These are phyloP conservation scores for Fusarium poae DNA, from an alignment of 2,329 filamentous ascomycete species.

Conservation along the genomic window DNA sequence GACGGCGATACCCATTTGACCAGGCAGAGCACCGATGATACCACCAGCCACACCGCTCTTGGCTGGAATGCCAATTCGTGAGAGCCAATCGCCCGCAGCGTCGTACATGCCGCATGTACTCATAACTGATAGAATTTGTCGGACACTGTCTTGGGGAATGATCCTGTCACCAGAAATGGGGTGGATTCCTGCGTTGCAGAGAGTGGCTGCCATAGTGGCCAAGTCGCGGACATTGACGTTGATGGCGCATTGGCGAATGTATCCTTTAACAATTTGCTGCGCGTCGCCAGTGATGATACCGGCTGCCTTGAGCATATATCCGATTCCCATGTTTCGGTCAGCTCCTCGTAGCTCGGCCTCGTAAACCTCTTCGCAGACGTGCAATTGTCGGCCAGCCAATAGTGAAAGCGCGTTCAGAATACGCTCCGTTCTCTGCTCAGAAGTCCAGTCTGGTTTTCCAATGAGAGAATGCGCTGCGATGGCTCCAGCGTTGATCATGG, in stretches of 20 bases:
- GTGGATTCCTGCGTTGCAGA: conserved; percentile 55
- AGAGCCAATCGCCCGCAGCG: conserved; percentile 57
- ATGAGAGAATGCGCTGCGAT: conserved; percentile 54
- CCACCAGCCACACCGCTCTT: conserved; percentile 55
- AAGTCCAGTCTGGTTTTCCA: conserved; percentile 49
- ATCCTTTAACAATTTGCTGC: conserved; percentile 54
- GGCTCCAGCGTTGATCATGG: conserved; percentile 55
- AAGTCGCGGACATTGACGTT: conserved; percentile 58
- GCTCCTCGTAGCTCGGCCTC: conserved; percentile 54
- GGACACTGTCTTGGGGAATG: conserved; percentile 54
- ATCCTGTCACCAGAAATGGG: conserved; percentile 52
- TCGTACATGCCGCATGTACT: conserved; percentile 59
- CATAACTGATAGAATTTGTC: conserved; percentile 58
- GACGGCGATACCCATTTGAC: conserved; percentile 51
- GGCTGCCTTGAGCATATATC: conserved; percentile 58
- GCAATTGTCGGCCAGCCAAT: conserved; percentile 53
- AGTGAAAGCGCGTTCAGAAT: conserved; percentile 53
- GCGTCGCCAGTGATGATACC: conserved; percentile 55
- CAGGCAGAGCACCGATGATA: conserved; percentile 52
- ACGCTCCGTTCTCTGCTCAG: conserved; percentile 53
- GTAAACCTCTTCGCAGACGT: conserved; percentile 56
- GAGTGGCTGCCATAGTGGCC: conserved; percentile 57
- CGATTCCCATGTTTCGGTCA: conserved; percentile 54
- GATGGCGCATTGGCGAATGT: conserved; percentile 58
- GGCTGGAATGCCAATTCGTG: conserved; percentile 55